Conservation (phyloP, 305 asterid species). For the Plantago coronopus region DNA sequence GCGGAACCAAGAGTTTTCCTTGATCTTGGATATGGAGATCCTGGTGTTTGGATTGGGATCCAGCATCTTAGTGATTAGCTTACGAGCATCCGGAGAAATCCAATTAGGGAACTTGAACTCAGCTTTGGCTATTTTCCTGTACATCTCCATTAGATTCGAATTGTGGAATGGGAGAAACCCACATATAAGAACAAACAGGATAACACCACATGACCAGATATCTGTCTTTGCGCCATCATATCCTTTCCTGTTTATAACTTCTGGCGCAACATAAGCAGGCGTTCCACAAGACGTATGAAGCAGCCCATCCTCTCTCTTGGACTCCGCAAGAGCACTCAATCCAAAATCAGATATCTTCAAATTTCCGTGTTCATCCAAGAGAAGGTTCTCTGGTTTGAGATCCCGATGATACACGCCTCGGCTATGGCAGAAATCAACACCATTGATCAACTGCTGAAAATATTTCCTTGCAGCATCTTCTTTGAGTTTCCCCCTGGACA, state of each 20-base stretch:
- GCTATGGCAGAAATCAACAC: conserved; percentile 73
- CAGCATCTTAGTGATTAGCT: conserved; percentile 50
- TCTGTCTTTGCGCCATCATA: conserved; percentile 71
- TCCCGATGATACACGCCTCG: conserved; percentile 73
- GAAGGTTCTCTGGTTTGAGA: conserved; percentile 69
- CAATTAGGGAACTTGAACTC: conserved; percentile 60
- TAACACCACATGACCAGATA: conserved; percentile 76
- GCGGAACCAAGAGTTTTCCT: conserved; percentile 57
- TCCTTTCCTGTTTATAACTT: conserved; percentile 58
- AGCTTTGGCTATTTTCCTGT: conserved; percentile 53
- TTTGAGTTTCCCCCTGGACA: conserved; percentile 57
- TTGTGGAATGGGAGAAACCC: conserved; percentile 68
- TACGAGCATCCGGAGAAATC: conserved; percentile 51
- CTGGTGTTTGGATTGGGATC: conserved; percentile 65
- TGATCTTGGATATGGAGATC: conserved; percentile 55
- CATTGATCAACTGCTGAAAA: conserved; percentile 69
- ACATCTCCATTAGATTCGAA: conserved; percentile 67
- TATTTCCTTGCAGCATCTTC: conserved; percentile 54
- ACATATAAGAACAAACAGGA: conserved; percentile 54
- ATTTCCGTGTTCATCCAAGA: conserved; percentile 62
- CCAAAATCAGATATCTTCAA: conserved; percentile 74
- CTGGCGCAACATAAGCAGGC: conserved; percentile 78
- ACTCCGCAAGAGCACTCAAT: conserved; percentile 57
- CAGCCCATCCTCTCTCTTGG: conserved; percentile 55
- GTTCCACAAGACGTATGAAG: conserved; percentile 80